These are phyloP conservation scores for Gracilaria domingensis DNA, from an alignment of 23 red algal species.

Conservation along the genomic window DNA sequence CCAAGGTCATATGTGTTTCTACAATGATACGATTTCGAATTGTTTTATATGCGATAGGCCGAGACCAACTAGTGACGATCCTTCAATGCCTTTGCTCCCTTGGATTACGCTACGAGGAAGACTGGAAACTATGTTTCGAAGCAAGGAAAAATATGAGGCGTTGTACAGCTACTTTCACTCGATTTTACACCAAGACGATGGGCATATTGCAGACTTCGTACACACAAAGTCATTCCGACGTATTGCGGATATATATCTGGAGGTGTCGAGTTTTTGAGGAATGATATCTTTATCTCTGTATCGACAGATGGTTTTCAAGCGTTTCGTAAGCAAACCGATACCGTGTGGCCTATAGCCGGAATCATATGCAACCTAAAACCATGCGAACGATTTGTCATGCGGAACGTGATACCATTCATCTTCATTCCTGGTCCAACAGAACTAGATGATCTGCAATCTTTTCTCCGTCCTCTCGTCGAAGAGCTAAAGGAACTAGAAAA, in stretches of 20 bases:
- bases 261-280: not conserved
- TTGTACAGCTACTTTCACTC: conserved; percentile 17
- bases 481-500: not conserved
- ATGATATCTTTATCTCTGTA: conserved; percentile 24
- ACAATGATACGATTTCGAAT: not conserved
- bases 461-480: conserved; percentile 28
- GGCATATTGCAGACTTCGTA: not conserved
- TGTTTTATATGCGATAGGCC: not conserved
- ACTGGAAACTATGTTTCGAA: not conserved
- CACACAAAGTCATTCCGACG: conserved; percentile 14
- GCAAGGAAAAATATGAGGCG: not conserved
- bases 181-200: too few relatives aligned
- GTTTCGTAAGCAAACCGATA: not conserved
- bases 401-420: conserved; percentile 6
- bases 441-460: conserved; percentile 35
- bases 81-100: not conserved
- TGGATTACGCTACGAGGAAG: not conserved
- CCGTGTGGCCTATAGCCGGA: not conserved
- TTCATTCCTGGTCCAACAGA: conserved; percentile 22
- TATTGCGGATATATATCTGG: not conserved
- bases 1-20: conserved; percentile 1
- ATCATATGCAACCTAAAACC: not conserved
- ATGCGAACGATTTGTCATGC: conserved; percentile 9
- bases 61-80: not conserved
- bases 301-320: not conserved